Evolutionary conservation across 805 yeast genomes (phyloP).

Genomic region (Jamesozyma rosinii): DNA sequence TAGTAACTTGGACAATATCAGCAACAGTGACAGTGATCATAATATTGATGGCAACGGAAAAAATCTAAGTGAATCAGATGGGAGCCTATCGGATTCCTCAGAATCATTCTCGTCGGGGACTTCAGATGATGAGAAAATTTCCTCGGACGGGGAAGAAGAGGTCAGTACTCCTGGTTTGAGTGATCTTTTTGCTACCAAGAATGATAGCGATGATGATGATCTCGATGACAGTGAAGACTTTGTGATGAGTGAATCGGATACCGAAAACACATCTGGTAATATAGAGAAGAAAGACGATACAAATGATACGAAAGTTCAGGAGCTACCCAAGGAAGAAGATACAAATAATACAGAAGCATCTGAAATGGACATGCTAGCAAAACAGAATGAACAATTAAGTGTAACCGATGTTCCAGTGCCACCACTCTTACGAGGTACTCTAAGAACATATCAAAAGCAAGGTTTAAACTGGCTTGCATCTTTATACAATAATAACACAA

Average conservation of each 20-base stretch:
- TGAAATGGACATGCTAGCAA: constrained; percentile 5
- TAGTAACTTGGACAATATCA: constrained; percentile 17
- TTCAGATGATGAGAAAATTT: neutral
- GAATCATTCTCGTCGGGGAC: neutral
- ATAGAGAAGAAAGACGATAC: constrained; percentile 4
- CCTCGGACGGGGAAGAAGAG: constrained; percentile 7
- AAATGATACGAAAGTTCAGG: constrained; percentile 1
- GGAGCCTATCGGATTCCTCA: neutral
- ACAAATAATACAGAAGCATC: constrained; percentile 11
- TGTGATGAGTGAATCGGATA: constrained; percentile 7
- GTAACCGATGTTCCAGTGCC: constrained; percentile 75
- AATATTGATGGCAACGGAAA: neutral
- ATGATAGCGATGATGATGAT: constrained; percentile 9
- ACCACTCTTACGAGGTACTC: constrained; percentile 61
- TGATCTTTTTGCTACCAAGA: constrained; percentile 7
- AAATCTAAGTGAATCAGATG: constrained; percentile 4
- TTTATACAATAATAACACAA: constrained; percentile 80
- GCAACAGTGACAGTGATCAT: neutral
- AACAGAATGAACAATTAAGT: constrained; percentile 26
- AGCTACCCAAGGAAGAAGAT: constrained; percentile 8
- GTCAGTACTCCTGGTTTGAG: constrained; percentile 30
- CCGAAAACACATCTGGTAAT: constrained; percentile 14
- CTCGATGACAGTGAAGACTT: constrained; percentile 1
- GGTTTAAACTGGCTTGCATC: constrained; percentile 97
- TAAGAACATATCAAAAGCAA: constrained; percentile 88